A percentile compares a stretch with the other conserved stretches of the same genome.
These are phyloP conservation scores for Aspergillus sp. DNA, from an alignment of 2,329 filamentous ascomycete genomes.

Conservation along the genomic window DNA sequence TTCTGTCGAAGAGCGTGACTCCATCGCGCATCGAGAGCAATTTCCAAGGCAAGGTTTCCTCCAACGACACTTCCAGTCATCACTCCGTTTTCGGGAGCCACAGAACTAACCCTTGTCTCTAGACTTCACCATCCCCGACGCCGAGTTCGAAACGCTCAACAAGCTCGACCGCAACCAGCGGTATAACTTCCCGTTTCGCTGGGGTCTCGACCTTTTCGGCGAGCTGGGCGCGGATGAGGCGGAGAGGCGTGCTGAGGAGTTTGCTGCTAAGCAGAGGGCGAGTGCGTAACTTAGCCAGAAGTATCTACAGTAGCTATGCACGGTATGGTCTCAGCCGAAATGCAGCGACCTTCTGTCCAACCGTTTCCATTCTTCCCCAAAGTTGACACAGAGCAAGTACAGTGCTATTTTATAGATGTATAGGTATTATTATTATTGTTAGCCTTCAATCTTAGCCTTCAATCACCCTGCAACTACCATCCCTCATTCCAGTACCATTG, in stretches of 20 bases:
- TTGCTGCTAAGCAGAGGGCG: conserved; percentile 16
- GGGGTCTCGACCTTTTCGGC: conserved; percentile 31
- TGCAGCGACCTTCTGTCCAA: too few species aligned
- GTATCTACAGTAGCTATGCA: background rate
- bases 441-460: background rate
- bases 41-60: conserved; percentile 27
- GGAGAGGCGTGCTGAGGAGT: conserved; percentile 19
- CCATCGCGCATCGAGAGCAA: conserved; percentile 43
- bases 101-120: background rate
- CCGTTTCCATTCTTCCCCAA: too few species aligned
- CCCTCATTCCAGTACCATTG: background rate
- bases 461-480: background rate
- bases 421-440: background rate
- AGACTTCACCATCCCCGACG: conserved; percentile 27
- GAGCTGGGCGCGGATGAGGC: conserved; percentile 26
- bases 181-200: conserved; percentile 30
- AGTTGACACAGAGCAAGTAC: background rate
- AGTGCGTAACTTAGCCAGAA: too few species aligned
- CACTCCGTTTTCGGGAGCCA: background rate
- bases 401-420: background rate
- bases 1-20: conserved; percentile 48
- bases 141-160: conserved; percentile 25
- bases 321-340: too few species aligned
- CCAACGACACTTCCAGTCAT: background rate
- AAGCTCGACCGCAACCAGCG: conserved; percentile 27